Base-by-base conservation (phyloP, 2,329 filamentous ascomycete genomes). In the Thelonectria olida region DNA sequence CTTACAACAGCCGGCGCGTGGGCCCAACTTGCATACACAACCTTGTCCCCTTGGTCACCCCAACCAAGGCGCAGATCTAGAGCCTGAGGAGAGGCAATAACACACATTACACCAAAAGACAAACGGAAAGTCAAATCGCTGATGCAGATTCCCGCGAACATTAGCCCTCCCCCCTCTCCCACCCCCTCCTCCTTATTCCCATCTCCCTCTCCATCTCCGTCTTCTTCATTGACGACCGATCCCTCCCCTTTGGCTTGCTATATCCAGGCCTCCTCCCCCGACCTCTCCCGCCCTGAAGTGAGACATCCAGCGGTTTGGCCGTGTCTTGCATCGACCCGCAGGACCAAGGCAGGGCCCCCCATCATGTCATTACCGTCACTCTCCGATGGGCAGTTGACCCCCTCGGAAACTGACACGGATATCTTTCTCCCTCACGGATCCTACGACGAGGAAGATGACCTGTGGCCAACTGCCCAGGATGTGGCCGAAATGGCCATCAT, bases 261-360 rank as follows among this genome's bases (percentile, higher is more conserved):
- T 56, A 58, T 65, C 53, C 48, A 57, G 42, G 54, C 47, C 51
- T 45, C 34, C 38, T 41, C 50, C 58, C 47, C 48, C 41, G 36
- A 34, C 47, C 39, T 54, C 31, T 56, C 45, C 34, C 31, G 63
- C 54, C 44, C 55, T 44, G 55, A 66, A 65, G 62, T 64, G 61
- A 67, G 67, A 70, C 65, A 71, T 65, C 31, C 57, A 44, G 68
- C 71, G 68, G 66, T 65, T 70, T 71, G 53, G 63, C 65, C 52
- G 66, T 71, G 59, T 67, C 68, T 71, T 71, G 65, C 69, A 71
- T 61, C 56, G 48, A 56, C 62, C 68, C 70, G 69, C 67, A 71
- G 56, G 56, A 67, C 61, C 66, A 68, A 57, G 36, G 52, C 38
- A 49, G 47, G 56, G 62, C 63, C 66, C 58, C 65, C 63, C 66